These are phyloP conservation scores for Wallemia ichthyophaga DNA, from an alignment of 1,284 basidiomycete species.

Conservation along the genomic window DNA sequence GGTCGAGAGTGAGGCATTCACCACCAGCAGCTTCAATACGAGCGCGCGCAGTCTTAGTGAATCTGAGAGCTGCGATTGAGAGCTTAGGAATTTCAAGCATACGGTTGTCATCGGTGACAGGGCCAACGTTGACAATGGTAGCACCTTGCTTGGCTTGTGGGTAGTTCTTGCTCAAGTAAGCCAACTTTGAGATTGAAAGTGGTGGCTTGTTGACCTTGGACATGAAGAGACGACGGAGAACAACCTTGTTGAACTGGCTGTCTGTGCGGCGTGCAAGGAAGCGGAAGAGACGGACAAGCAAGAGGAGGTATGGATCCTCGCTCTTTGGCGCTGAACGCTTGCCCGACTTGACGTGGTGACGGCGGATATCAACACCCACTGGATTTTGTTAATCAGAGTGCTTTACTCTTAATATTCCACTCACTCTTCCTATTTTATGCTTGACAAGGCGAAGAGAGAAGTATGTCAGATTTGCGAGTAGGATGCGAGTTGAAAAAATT, in stretches of 20 bases:
- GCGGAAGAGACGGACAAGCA: conserved; percentile 97
- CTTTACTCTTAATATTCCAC: neutral
- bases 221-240: conserved; percentile 89
- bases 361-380: conserved; percentile 80
- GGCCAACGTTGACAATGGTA: conserved; percentile 66
- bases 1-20: conserved; percentile 81
- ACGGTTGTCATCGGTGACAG: conserved; percentile 90
- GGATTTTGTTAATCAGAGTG: neutral
- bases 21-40: conserved; percentile 87
- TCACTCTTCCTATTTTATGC: neutral
- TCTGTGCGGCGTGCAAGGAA: conserved; percentile 96
- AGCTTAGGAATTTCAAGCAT: conserved; percentile 64
- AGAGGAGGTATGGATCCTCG: conserved; percentile 94
- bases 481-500: neutral
- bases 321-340: conserved; percentile 81
- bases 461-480: neutral
- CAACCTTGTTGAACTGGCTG: conserved; percentile 84
- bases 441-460: neutral
- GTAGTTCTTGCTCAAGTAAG: conserved; percentile 42
- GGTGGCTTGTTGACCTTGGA: conserved; percentile 95
- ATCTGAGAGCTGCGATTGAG: conserved; percentile 74
- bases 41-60: conserved; percentile 73
- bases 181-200: conserved; percentile 66
- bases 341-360: conserved; percentile 98
- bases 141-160: conserved; percentile 37